These are phyloP conservation scores for Pseudognaphalium luteoalbum DNA, from an alignment of 129 eudicot species.

Conservation along the genomic window DNA sequence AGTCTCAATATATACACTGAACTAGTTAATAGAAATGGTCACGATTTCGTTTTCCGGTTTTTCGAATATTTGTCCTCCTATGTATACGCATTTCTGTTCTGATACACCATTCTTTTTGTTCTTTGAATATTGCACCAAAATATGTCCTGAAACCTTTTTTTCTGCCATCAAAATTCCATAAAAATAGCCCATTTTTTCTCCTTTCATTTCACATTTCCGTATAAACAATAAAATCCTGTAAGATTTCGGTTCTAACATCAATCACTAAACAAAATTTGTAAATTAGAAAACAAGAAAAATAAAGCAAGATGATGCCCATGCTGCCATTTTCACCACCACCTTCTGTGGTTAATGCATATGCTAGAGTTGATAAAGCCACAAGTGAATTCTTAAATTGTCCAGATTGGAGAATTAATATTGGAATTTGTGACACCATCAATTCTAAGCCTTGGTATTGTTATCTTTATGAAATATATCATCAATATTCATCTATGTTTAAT, in stretches of 20 bases:
- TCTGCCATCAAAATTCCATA: slow-evolving; percentile 24
- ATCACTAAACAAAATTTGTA: not conserved
- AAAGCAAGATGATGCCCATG: slow-evolving; percentile 37
- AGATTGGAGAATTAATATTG: slow-evolving; percentile 88
- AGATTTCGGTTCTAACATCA: slow-evolving; percentile 13
- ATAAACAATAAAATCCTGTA: slow-evolving; percentile 13
- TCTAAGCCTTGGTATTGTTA: slow-evolving; percentile 56
- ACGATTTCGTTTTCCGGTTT: too few relatives aligned
- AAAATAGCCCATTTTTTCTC: slow-evolving; percentile 23
- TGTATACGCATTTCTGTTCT: not conserved
- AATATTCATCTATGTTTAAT: not conserved
- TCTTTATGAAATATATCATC: not conserved
- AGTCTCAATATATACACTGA: too few relatives aligned
- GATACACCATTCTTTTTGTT: not conserved
- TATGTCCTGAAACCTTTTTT: not conserved
- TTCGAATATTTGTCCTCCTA: not conserved
- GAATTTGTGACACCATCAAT: slow-evolving; percentile 78
- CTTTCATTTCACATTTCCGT: slow-evolving; percentile 19
- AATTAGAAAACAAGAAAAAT: not conserved
- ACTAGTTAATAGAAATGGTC: not conserved
- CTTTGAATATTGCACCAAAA: not conserved
- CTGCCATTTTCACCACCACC: slow-evolving; percentile 51
- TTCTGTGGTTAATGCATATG: slow-evolving; percentile 51
- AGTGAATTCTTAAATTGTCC: slow-evolving; percentile 85
- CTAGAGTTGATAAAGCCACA: slow-evolving; percentile 90